Evolutionary conservation across 768 basidiomycete species (phyloP), one percentile per base, ranked within the genome.

Genomic region (Trametes cubensis): DNA sequence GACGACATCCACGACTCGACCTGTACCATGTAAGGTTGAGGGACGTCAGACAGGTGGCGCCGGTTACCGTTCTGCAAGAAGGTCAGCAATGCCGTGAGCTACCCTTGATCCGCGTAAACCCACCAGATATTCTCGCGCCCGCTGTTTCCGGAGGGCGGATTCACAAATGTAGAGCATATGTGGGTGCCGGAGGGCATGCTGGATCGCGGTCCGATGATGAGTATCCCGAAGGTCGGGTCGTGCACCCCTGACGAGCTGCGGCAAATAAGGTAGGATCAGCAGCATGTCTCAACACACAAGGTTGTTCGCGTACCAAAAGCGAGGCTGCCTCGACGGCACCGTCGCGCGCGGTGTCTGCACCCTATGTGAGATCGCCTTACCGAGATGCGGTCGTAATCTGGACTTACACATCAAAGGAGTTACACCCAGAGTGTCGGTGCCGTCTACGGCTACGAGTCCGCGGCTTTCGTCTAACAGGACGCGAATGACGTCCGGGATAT

Each of bases 351-450:
- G 90, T 89, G 74, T 92, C 90, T 93, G 70, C 64, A 21, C 39
- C 50, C 41, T 46, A 38, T 56, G 40, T 54, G 28, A 63, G 39
- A 41, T 30, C 55, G 25, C 10, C 46, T 53, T 38, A 60, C 38
- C 14, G 30, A 25, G 18, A 50, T 20, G 30, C 23, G n/a, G 34
- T 14, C 38, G 47, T 56, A 55, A 38, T 38, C 20, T 41, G 28
- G 25, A 78, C 87, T 76, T 79, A 93, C 90, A 93, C 90, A 93
- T 93, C 62, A 93, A 78, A 6, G 90, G 85, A 26, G 90, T 93
- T 23, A 88, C 90, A 7, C 89, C 88, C 68, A 88, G 84, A 23
- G 82, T 75, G 69, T 93, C 90, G 78, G 85, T 83, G 34, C 85
- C 88, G 65, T 92, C 87, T 4, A 91, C 89, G 7, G 86, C 81